Conservation (phyloP, 139 green algal genomes). For the Picochlorum sp. region DNA sequence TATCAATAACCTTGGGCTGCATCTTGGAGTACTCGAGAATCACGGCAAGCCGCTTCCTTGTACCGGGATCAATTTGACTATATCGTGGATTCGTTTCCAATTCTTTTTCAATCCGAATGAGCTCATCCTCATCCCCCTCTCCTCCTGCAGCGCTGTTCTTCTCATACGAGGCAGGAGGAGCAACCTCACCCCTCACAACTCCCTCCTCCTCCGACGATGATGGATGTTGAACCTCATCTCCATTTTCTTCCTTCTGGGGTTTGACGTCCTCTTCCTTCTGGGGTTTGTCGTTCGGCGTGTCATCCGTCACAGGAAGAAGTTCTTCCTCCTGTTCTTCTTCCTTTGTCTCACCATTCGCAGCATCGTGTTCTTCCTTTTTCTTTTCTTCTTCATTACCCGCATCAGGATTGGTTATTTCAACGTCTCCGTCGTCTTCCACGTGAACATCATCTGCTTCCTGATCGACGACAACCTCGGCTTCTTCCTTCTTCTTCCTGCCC, state of each 20-base stretch:
- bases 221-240: not conserved
- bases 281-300: not conserved
- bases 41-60: not conserved
- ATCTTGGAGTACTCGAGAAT: slow-evolving; percentile 2
- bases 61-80: too few relatives aligned
- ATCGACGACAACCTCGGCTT: not conserved
- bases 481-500: not conserved
- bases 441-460: not conserved
- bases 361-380: not conserved
- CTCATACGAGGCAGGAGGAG: too few relatives aligned
- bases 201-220: not conserved
- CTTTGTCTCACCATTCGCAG: not conserved
- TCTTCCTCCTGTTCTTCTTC: not conserved
- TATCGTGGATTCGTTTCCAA: too few relatives aligned
- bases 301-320: too few relatives aligned
- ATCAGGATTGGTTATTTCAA: not conserved
- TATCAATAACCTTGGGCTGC: slow-evolving; percentile 9
- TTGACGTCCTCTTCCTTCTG: not conserved
- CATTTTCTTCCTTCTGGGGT: not conserved
- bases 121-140: too few relatives aligned
- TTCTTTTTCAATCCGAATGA: too few relatives aligned
- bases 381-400: not conserved
- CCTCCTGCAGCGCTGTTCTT: too few relatives aligned
- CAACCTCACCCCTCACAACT: not conserved
- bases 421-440: not conserved